A percentile compares a stretch with the other conserved stretches of the same genome.
Evolutionary conservation across 78 protist species (phyloP).

Genomic region (Dictyostelium firmibasis): DNA sequence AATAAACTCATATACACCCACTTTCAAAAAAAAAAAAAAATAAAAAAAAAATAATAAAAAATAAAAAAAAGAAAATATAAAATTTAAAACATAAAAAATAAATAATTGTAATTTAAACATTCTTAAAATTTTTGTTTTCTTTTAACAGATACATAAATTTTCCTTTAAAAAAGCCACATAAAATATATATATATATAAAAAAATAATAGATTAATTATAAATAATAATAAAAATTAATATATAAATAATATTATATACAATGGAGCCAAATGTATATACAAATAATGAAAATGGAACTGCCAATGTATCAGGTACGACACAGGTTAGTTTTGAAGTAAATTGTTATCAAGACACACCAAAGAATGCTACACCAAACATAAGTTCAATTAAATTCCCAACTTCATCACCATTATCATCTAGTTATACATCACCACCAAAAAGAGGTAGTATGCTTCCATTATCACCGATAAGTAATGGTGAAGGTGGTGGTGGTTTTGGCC

Average conservation of each 20-base stretch:
- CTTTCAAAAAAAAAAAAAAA: too few relatives aligned
- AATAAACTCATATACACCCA: not conserved
- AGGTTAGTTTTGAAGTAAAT: conserved; percentile 21
- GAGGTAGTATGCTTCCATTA: not conserved
- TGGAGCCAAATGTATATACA: conserved; percentile 20
- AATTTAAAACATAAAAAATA: too few relatives aligned
- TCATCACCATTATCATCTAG: not conserved
- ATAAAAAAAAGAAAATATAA: too few relatives aligned
- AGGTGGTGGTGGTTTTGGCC: conserved; percentile 3
- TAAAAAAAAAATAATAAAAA: too few relatives aligned
- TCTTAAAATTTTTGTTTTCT: too few relatives aligned
- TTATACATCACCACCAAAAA: not conserved
- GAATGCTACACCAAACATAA: not conserved
- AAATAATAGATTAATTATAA: too few relatives aligned
- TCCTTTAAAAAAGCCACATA: too few relatives aligned
- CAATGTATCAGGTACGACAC: not conserved
- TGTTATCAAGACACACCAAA: conserved; percentile 29
- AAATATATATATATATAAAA: too few relatives aligned
- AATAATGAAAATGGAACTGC: conserved; percentile 11
- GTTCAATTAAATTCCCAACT: not conserved
- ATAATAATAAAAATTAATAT: too few relatives aligned
- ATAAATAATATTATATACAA: not conserved
- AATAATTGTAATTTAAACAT: not conserved
- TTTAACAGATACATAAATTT: too few relatives aligned
- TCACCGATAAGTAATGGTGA: not conserved